Percentiles rank a stretch among this genome's conserved stretches.
Evolutionary conservation across 345 rosid species (phyloP).

Genomic region (Salix caprea): DNA sequence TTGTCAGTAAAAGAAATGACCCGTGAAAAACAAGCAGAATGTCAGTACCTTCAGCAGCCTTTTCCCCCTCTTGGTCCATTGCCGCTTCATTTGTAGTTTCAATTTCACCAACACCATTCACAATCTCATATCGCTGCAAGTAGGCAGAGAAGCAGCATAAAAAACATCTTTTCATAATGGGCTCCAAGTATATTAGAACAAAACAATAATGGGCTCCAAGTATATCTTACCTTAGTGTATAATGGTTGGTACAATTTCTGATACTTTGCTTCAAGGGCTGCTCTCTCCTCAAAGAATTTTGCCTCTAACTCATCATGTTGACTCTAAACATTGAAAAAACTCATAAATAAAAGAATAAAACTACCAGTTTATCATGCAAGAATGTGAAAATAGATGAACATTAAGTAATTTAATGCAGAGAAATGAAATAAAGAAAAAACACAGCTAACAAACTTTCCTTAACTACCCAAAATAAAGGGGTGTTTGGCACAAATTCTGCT

Average conservation of each 20-base stretch:
- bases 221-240: slow-evolving; percentile 53
- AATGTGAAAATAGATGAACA: neutral
- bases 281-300: slow-evolving; percentile 86
- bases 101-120: slow-evolving; percentile 68
- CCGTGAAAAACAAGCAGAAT: neutral
- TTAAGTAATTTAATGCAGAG: neutral
- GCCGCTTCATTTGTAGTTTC: slow-evolving; percentile 44
- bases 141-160: neutral
- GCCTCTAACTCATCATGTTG: slow-evolving; percentile 80
- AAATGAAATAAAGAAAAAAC: neutral
- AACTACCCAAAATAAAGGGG: neutral
- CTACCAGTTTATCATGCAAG: neutral
- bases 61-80: slow-evolving; percentile 51
- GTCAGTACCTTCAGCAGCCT: slow-evolving; percentile 54
- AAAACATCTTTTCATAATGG: neutral
- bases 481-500: no score
- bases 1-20: neutral
- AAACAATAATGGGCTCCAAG: neutral
- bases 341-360: neutral
- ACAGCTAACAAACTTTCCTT: neutral
- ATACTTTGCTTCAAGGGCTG: slow-evolving; percentile 85
- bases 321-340: slow-evolving; percentile 39
- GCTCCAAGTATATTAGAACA: neutral
- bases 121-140: slow-evolving; percentile 81
- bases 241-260: slow-evolving; percentile 80